Evolutionary conservation across 805 yeast genomes (phyloP).

Genomic region (Starmerella vitae): DNA sequence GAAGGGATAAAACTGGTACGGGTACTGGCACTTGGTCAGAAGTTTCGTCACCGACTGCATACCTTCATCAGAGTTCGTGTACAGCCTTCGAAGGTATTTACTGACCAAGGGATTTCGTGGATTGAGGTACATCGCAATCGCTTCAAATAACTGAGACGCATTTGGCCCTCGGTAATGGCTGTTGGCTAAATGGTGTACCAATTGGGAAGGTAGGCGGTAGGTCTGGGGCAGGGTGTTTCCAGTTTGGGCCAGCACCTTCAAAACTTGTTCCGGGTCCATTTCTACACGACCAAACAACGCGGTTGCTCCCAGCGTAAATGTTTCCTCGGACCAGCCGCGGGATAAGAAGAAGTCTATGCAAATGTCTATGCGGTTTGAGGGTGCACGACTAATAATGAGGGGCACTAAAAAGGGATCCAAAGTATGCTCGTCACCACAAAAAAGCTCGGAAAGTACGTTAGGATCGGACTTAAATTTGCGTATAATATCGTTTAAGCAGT

Average conservation of each 20-base stretch:
- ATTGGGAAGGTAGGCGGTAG: slow-evolving; percentile 3
- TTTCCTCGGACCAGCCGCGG: slow-evolving; percentile 1
- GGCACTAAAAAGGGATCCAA: not conserved
- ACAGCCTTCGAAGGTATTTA: slow-evolving; percentile 9
- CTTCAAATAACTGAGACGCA: not conserved
- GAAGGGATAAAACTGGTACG: slow-evolving; percentile 16
- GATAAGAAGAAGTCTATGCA: not conserved
- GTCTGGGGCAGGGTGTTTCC: slow-evolving; percentile 1
- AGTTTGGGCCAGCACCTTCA: not conserved
- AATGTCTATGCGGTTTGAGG: not conserved
- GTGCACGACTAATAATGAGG: not conserved
- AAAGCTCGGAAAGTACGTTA: too few species aligned
- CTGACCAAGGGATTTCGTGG: slow-evolving; percentile 1
- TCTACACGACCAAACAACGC: slow-evolving; percentile 3
- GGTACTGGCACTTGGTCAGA: not conserved
- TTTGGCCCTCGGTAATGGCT: not conserved
- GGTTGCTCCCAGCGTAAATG: slow-evolving; percentile 1
- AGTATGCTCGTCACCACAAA: too few species aligned
- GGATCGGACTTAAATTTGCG: not conserved
- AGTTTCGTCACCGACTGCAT: not conserved
- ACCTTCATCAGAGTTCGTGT: slow-evolving; percentile 13
- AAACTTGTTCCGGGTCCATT: not conserved
- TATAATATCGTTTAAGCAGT: slow-evolving; percentile 6
- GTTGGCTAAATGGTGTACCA: slow-evolving; percentile 1
- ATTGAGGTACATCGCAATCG: not conserved